Conservation (phyloP, 306 rosid species). For the Castanea mollissima region DNA sequence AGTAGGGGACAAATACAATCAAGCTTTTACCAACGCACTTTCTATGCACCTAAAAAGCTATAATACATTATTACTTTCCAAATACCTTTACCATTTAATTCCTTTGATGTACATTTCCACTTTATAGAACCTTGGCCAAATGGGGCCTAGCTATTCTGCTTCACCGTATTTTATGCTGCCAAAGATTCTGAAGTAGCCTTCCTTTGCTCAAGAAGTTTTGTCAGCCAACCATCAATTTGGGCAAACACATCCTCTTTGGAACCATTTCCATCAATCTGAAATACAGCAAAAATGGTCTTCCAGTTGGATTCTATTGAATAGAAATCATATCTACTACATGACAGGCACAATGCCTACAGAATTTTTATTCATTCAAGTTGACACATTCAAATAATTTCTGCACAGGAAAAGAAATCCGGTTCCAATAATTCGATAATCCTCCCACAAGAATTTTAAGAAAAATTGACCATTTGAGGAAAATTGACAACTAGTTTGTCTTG, state of each 20-base stretch:
- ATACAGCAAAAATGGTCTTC: conserved; percentile 11
- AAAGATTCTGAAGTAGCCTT: conserved; percentile 47
- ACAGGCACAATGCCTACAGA: conserved; percentile 3
- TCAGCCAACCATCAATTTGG: conserved; percentile 57
- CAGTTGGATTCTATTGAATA: conserved; percentile 7
- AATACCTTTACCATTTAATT: not conserved
- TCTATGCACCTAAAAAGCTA: not conserved
- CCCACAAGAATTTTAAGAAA: not conserved
- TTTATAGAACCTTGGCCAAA: not conserved
- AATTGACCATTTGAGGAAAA: not conserved
- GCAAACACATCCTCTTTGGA: conserved; percentile 69
- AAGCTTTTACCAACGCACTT: not conserved
- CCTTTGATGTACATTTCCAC: not conserved
- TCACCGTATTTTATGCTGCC: conserved; percentile 41
- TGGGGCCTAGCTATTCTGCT: conserved; percentile 3
- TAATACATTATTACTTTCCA: not conserved
- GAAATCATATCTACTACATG: conserved; percentile 1
- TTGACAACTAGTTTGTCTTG: not conserved
- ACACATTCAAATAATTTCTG: not conserved
- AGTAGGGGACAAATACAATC: not conserved
- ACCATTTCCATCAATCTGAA: conserved; percentile 52
- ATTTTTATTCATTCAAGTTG: not conserved
- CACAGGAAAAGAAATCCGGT: not conserved
- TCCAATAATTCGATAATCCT: not conserved
- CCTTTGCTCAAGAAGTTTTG: conserved; percentile 51